These are phyloP conservation scores for Lentinus brumalis DNA, from an alignment of 768 basidiomycete genomes.

Conservation along the genomic window DNA sequence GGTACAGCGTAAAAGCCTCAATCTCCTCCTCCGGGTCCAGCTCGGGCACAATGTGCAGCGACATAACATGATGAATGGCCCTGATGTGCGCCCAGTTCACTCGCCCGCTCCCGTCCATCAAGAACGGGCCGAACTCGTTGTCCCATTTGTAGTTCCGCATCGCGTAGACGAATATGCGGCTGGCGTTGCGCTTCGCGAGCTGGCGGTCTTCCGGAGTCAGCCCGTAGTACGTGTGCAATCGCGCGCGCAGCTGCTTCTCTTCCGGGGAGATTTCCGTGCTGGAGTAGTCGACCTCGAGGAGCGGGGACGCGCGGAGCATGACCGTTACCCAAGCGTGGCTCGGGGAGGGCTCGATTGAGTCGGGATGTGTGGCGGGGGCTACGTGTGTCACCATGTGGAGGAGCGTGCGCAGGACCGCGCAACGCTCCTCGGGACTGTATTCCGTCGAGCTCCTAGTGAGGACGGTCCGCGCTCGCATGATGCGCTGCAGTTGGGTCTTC, in stretches of 20 bases:
- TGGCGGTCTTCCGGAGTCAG: constrained; percentile 48
- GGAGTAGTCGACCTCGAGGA: constrained; percentile 41
- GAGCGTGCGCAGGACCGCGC: constrained; percentile 47
- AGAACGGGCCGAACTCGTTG: constrained; percentile 60
- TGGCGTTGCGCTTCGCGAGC: constrained; percentile 35
- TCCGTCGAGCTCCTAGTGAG: constrained; percentile 33
- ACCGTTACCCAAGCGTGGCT: constrained; percentile 56
- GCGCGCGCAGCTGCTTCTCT: constrained; percentile 50
- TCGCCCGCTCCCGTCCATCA: constrained; percentile 41
- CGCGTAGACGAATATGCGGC: constrained; percentile 62
- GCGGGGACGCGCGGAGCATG: constrained; percentile 43
- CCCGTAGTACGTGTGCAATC: constrained; percentile 60
- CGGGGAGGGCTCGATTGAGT: constrained; percentile 36
- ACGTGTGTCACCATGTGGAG: constrained; percentile 49
- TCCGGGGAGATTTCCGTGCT: constrained; percentile 28
- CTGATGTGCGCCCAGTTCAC: constrained; percentile 65
- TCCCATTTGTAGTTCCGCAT: constrained; percentile 55
- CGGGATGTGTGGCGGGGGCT: constrained; percentile 36
- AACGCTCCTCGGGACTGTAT: constrained; percentile 47
- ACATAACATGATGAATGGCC: constrained; percentile 57
- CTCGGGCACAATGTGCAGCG: constrained; percentile 51
- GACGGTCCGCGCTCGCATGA: constrained; percentile 57
- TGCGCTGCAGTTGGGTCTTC: constrained; percentile 53
- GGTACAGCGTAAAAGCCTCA: constrained; percentile 35
- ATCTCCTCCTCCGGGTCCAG: constrained; percentile 17